These are phyloP conservation scores for Yarrowia sp. DNA, from an alignment of 805 yeast genomes.

Conservation along the genomic window DNA sequence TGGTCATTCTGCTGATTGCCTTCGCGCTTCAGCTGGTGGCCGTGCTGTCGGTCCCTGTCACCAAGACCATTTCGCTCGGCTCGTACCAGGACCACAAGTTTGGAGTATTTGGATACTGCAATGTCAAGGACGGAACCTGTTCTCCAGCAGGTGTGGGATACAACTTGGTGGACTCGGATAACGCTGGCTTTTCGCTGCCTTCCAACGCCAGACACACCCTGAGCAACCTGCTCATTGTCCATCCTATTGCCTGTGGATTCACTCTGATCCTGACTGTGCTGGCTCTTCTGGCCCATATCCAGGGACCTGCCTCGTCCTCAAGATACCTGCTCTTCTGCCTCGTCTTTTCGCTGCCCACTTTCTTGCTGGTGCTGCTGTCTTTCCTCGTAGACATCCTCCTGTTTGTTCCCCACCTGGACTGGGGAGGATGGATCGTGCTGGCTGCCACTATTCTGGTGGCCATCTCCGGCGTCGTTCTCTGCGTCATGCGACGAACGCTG, in stretches of 20 bases:
- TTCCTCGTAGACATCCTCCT: conserved; percentile 82
- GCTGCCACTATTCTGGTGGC: conserved; percentile 72
- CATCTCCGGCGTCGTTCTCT: conserved; percentile 66
- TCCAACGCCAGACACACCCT: conserved; percentile 65
- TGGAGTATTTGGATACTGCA: conserved; percentile 77
- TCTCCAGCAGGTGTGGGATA: conserved; percentile 57
- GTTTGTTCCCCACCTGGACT: conserved; percentile 75
- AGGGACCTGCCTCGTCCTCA: conserved; percentile 51
- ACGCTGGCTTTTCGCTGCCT: conserved; percentile 59
- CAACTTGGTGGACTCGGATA: conserved; percentile 48
- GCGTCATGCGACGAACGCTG: conserved; percentile 74
- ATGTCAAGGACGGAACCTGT: conserved; percentile 50
- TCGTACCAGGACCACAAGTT: conserved; percentile 58
- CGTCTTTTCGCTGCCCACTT: conserved; percentile 69
- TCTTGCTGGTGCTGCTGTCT: conserved; percentile 71
- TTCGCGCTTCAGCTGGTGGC: conserved; percentile 66
- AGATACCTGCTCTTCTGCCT: conserved; percentile 60
- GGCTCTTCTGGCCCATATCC: conserved; percentile 54
- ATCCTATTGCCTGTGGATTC: conserved; percentile 67
- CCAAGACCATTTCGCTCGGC: conserved; percentile 58
- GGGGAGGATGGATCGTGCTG: conserved; percentile 86
- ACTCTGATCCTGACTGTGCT: conserved; percentile 57
- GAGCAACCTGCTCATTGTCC: conserved; percentile 68
- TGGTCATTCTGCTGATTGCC: conserved; percentile 56
- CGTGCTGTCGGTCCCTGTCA: conserved; percentile 66